Evolutionary conservation across 257 asterid species (phyloP), one percentile per base, ranked within the genome.

Genomic region (Ligustrum vulgare): DNA sequence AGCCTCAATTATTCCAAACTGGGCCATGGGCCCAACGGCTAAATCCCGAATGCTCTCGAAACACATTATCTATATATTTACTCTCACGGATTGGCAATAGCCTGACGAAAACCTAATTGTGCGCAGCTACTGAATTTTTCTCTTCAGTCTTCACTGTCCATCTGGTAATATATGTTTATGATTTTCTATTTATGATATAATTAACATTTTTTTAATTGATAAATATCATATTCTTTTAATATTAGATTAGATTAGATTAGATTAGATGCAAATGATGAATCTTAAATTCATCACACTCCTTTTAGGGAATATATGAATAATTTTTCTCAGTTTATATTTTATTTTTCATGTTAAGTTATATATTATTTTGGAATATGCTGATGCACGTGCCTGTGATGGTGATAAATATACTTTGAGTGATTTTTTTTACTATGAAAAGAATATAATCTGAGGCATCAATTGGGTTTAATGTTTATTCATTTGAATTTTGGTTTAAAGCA

Each of bases 321-420:
- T 41, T 10, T 41, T 41, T 15, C 47, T 41, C 47, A 41, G 47
- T 41, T 41, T 1, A 28, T 28, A 28, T 28, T 28, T 28, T 28
- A 28, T 28, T 28, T 28, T 28, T 28, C 9, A 35, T 35, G 7
- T 6, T 35, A 35, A 6, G 39, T 35, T 28, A 41, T 41, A 4
- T 4, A 9, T 41, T n/a, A 18, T 51, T 25, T 5, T 6, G 62
- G 62, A 51, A 51, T 16, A n/a, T n/a, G n/a, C n/a, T n/a, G n/a
- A 51, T 51, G 64, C 28, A 28, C 51, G n/a, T 78, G 87, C 87
- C 87, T 15, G 23, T 86, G 93, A 89, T 83, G 91, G 91, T 69
- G 77, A 83, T 89, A 89, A 83, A 89, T 86, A 86, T 89, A 86
- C 91, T 85, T 82, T 85, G 93, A 86, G 86, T 83, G 77, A 25